These are phyloP conservation scores for Malassezia nana DNA, from an alignment of 1,284 basidiomycete species.

Conservation along the genomic window DNA sequence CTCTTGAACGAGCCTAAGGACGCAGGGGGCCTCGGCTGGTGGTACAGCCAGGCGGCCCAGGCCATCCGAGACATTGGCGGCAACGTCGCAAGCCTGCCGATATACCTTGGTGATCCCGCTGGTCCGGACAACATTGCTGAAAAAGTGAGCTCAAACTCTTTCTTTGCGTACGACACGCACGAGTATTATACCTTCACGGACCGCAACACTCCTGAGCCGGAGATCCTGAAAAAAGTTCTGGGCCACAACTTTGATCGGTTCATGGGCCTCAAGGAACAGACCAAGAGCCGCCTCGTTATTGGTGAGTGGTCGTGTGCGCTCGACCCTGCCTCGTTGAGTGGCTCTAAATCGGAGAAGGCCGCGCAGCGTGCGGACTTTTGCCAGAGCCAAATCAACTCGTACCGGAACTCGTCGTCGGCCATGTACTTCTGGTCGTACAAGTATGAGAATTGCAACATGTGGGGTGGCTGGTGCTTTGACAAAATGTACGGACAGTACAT, in stretches of 20 bases:
- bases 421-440: slow-evolving; percentile 65
- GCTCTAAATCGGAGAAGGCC: slow-evolving; percentile 52
- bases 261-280: slow-evolving; percentile 15
- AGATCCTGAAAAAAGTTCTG: slow-evolving; percentile 33
- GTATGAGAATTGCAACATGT: slow-evolving; percentile 40
- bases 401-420: slow-evolving; percentile 57
- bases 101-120: slow-evolving; percentile 68
- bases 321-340: slow-evolving; percentile 55
- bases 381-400: slow-evolving; percentile 57
- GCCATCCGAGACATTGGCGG: slow-evolving; percentile 54
- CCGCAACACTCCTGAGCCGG: slow-evolving; percentile 24
- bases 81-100: slow-evolving; percentile 54
- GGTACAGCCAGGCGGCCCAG: slow-evolving; percentile 51
- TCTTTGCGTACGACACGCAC: slow-evolving; percentile 69
- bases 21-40: slow-evolving; percentile 32
- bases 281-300: slow-evolving; percentile 58
- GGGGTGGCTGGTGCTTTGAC: slow-evolving; percentile 44
- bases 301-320: slow-evolving; percentile 54
- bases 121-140: slow-evolving; percentile 56
- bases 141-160: slow-evolving; percentile 55
- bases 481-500: slow-evolving; percentile 26
- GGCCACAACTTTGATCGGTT: slow-evolving; percentile 19
- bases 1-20: slow-evolving; percentile 62
- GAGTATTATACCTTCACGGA: slow-evolving; percentile 57
- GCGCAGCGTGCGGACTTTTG: slow-evolving; percentile 56